These are phyloP conservation scores for Teratosphaeria nubilosa DNA, from an alignment of 2,329 filamentous ascomycete species.

Conservation along the genomic window DNA sequence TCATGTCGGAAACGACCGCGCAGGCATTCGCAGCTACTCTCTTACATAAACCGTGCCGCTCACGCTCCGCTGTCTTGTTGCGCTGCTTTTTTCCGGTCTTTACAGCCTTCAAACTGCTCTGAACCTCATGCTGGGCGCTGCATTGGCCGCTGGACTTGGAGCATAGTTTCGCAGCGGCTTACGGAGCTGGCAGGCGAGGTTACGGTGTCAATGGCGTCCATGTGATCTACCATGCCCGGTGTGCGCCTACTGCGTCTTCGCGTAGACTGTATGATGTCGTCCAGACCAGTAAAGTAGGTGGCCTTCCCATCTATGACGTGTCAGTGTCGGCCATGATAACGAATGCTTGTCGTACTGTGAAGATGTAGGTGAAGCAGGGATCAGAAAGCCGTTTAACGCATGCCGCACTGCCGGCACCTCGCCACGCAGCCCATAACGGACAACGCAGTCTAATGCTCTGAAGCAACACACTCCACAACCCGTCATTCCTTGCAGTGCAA, in stretches of 20 bases:
- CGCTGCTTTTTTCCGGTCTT: not conserved
- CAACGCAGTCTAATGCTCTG: constrained; percentile 21
- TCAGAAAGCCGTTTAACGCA: constrained; percentile 32
- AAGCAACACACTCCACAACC: constrained; percentile 31
- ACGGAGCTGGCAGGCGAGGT: not conserved
- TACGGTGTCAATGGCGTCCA: not conserved
- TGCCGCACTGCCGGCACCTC: constrained; percentile 28
- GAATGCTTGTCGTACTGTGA: not conserved
- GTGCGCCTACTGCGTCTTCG: not conserved
- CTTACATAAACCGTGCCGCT: not conserved
- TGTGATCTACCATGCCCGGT: not conserved
- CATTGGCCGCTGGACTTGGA: not conserved
- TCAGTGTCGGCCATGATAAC: not conserved
- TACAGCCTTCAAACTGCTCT: not conserved
- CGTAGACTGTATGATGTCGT: not conserved
- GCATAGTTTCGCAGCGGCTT: not conserved
- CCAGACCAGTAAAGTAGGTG: not conserved
- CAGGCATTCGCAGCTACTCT: not conserved
- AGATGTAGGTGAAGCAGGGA: not conserved
- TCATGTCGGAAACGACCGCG: not conserved
- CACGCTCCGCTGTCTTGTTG: not conserved
- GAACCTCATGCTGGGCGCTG: constrained; percentile 1
- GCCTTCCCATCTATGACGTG: not conserved
- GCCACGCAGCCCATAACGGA: constrained; percentile 26
- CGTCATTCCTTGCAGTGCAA: constrained; percentile 23